A percentile compares a stretch with the other conserved stretches of the same genome.
Conservation (phyloP, 352 stramenopile species). For the Phytophthora palmivora region DNA sequence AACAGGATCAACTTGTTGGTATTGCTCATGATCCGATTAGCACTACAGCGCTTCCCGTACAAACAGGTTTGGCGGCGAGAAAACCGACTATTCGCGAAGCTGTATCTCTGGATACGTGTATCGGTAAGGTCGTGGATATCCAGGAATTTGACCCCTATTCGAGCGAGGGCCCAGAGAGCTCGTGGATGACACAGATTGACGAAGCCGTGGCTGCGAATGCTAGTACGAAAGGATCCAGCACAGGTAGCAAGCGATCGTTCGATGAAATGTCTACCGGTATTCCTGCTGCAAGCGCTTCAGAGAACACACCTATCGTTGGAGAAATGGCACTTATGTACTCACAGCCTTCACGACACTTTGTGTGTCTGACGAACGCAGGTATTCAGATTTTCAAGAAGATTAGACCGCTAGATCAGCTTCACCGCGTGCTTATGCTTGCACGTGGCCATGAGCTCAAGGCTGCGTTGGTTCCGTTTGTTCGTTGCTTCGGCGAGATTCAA, state of each 20-base stretch:
- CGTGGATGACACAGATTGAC: slow-evolving; percentile 23
- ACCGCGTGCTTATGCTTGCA: slow-evolving; percentile 71
- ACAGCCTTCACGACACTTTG: slow-evolving; percentile 79
- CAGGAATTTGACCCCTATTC: slow-evolving; percentile 63
- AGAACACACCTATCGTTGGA: slow-evolving; percentile 36
- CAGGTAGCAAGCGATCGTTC: slow-evolving; percentile 71
- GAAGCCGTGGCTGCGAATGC: slow-evolving; percentile 7
- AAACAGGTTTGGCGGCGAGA: slow-evolving; percentile 46
- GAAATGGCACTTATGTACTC: slow-evolving; percentile 91
- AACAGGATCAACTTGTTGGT: slow-evolving; percentile 80
- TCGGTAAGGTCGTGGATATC: slow-evolving; percentile 87
- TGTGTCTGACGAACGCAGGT: slow-evolving; percentile 85
- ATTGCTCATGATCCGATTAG: slow-evolving; percentile 79
- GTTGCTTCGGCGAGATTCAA: slow-evolving; percentile 86
- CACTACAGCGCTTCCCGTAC: slow-evolving; percentile 64
- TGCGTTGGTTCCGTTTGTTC: slow-evolving; percentile 75
- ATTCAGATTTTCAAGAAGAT: slow-evolving; percentile 93
- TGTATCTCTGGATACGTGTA: slow-evolving; percentile 76
- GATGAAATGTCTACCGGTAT: slow-evolving; percentile 74
- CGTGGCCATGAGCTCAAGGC: slow-evolving; percentile 76
- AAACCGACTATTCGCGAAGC: slow-evolving; percentile 82
- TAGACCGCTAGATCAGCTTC: slow-evolving; percentile 88
- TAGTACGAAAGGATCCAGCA: slow-evolving; percentile 22
- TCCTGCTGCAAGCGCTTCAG: slow-evolving; percentile 13
- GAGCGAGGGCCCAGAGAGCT: slow-evolving; percentile 37